These are phyloP conservation scores for Ogataea thermomethanolica DNA, from an alignment of 805 yeast species.

Conservation along the genomic window DNA sequence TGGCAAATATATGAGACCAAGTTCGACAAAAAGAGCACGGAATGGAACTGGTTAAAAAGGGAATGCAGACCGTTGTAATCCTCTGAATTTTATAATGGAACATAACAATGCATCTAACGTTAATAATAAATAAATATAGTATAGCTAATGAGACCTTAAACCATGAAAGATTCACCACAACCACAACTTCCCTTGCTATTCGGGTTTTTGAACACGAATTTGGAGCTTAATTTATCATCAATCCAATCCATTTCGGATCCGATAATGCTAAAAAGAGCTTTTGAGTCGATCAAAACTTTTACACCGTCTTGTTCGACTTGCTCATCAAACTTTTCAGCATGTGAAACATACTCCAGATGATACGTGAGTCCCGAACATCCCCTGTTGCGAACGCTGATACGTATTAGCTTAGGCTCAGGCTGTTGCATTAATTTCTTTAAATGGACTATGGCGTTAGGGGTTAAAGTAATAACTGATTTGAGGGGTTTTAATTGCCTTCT, in stretches of 20 bases:
- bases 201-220: constrained; percentile 92
- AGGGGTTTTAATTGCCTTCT: constrained; percentile 78
- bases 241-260: constrained; percentile 99
- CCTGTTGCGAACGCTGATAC: constrained; percentile 92
- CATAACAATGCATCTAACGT: constrained; percentile 2
- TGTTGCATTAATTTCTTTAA: constrained; percentile 61
- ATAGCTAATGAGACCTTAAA: constrained; percentile 35
- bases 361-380: constrained; percentile 97
- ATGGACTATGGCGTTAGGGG: constrained; percentile 74
- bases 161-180: constrained; percentile 98
- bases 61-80: constrained; percentile 37
- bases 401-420: constrained; percentile 84
- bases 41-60: constrained; percentile 47
- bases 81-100: neutral
- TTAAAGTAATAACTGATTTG: constrained; percentile 81
- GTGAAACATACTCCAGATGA: constrained; percentile 82
- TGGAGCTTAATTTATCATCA: constrained; percentile 83
- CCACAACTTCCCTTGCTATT: constrained; percentile 98
- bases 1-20: constrained; percentile 42
- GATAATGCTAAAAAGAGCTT: constrained; percentile 90
- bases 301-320: constrained; percentile 91
- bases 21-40: constrained; percentile 37
- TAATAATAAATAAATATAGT: constrained; percentile 3
- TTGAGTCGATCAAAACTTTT: constrained; percentile 87
- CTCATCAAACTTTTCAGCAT: constrained; percentile 95